These are phyloP conservation scores for Mycena haematopus DNA, from an alignment of 768 basidiomycete species.

Conservation along the genomic window DNA sequence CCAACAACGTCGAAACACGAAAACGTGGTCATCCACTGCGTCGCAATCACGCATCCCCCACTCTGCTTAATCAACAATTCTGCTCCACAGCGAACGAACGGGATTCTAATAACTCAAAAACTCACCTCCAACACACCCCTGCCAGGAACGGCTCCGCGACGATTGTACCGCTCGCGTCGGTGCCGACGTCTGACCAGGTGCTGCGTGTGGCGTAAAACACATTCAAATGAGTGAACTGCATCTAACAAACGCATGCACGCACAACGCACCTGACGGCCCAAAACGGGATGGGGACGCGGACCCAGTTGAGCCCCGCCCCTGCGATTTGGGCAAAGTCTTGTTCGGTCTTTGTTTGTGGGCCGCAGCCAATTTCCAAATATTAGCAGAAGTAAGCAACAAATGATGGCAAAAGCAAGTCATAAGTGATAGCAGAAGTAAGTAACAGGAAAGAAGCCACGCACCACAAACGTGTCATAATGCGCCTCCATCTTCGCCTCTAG, in stretches of 20 bases:
- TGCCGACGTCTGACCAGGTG: slow-evolving; percentile 54
- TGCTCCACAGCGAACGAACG: too few species aligned
- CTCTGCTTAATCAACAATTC: too few species aligned
- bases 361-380: too few species aligned
- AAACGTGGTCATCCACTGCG: too few species aligned
- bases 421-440: not conserved
- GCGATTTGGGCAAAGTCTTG: slow-evolving; percentile 91
- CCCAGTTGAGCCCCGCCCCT: slow-evolving; percentile 87
- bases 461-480: too few species aligned
- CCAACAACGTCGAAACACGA: too few species aligned
- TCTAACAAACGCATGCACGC: too few species aligned
- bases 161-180: not conserved
- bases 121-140: slow-evolving; percentile 76
- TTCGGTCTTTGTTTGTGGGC: slow-evolving; percentile 67
- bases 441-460: not conserved
- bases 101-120: too few species aligned
- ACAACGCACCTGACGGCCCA: slow-evolving; percentile 74
- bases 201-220: not conserved
- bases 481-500: too few species aligned
- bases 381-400: slow-evolving; percentile 2
- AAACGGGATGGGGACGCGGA: slow-evolving; percentile 82
- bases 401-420: not conserved
- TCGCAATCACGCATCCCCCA: too few species aligned
- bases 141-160: slow-evolving; percentile 72
- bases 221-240: too few species aligned